Conservation (phyloP, 2,329 filamentous ascomycete species). For the Dactylonectria macrodidyma region DNA sequence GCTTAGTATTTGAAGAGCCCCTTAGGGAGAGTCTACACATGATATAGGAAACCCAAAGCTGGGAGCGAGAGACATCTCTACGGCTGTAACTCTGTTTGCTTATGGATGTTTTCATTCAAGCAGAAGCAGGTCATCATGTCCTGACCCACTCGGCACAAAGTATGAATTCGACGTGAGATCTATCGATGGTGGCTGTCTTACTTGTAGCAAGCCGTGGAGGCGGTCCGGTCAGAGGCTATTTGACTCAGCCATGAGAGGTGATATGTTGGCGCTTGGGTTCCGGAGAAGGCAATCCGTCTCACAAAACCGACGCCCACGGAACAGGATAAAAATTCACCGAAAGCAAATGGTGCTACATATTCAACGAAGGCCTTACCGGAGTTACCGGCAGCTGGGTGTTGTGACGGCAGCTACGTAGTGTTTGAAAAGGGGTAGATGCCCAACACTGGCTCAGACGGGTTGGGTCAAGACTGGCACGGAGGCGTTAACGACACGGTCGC, state of each 20-base stretch:
- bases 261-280: conserved; percentile 28
- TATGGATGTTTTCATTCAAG: conserved; percentile 20
- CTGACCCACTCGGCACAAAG: conserved; percentile 34
- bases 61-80: conserved; percentile 12
- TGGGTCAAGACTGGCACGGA: conserved; percentile 15
- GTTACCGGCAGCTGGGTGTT: background rate
- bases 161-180: conserved; percentile 28
- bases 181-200: conserved; percentile 21
- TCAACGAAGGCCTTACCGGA: background rate
- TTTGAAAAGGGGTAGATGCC: conserved; percentile 7
- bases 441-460: conserved; percentile 12
- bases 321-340: conserved; percentile 1
- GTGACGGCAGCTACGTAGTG: background rate
- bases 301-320: background rate
- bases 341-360: background rate
- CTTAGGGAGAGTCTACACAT: conserved; percentile 8
- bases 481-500: conserved; percentile 12
- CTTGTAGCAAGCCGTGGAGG: conserved; percentile 21
- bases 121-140: conserved; percentile 9
- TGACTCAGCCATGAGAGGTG: conserved; percentile 17
- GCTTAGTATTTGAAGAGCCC: background rate
- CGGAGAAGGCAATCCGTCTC: conserved; percentile 18
- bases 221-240: conserved; percentile 35
- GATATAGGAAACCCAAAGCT: conserved; percentile 34
- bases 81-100: conserved; percentile 19